These are phyloP conservation scores for Anthracocystis setariae DNA, from an alignment of 1,284 basidiomycete genomes.

Conservation along the genomic window DNA sequence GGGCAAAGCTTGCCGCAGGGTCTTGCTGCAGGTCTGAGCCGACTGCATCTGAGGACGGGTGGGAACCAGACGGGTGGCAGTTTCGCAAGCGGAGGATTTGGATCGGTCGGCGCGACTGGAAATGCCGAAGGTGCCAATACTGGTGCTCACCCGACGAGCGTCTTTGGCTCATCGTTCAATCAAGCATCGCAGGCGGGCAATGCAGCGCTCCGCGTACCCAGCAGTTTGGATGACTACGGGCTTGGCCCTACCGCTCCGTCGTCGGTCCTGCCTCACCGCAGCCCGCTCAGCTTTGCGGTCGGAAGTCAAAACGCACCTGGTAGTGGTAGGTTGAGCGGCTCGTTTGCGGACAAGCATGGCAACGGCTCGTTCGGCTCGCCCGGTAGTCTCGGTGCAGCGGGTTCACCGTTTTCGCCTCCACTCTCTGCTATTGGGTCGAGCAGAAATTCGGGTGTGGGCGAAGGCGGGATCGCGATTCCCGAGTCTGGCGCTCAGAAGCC, in stretches of 20 bases:
- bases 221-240: conserved; percentile 41
- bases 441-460: conserved; percentile 11
- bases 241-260: conserved; percentile 59
- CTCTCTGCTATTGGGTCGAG: conserved; percentile 39
- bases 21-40: conserved; percentile 82
- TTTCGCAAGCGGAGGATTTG: conserved; percentile 15
- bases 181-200: conserved; percentile 22
- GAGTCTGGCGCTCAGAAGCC: conserved; percentile 20
- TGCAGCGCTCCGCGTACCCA: conserved; percentile 17
- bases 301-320: conserved; percentile 3
- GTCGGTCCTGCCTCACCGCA: conserved; percentile 45
- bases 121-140: conserved; percentile 2
- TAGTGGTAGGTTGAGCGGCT: conserved; percentile 22
- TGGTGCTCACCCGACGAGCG: neutral
- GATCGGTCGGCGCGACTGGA: conserved; percentile 7
- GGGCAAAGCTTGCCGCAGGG: conserved; percentile 88
- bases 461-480: conserved; percentile 32
- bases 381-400: conserved; percentile 6
- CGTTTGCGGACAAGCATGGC: conserved; percentile 25
- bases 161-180: conserved; percentile 14
- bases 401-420: conserved; percentile 37
- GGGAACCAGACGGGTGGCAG: conserved; percentile 3
- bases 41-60: conserved; percentile 75
- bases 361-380: conserved; percentile 41
- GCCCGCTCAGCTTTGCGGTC: conserved; percentile 32